Evolutionary conservation across 768 basidiomycete species (phyloP).

Genomic region (Porphyrellus cyaneotinctus): DNA sequence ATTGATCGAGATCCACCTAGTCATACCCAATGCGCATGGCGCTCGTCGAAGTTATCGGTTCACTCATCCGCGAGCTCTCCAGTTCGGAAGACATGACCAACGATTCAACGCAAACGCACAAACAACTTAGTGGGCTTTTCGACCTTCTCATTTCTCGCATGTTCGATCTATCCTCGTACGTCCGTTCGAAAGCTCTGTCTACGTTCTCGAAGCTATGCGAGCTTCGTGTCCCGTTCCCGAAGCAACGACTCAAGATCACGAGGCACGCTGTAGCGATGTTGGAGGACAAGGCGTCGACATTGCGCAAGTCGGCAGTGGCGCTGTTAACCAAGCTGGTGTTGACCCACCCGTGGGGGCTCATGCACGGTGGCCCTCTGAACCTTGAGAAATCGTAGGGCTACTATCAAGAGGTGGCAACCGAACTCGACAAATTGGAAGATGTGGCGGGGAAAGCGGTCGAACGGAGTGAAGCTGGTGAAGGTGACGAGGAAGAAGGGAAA

Average conservation of each 20-base stretch:
- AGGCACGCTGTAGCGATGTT: constrained; percentile 71
- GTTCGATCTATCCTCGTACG: constrained; percentile 85
- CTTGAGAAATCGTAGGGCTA: constrained; percentile 68
- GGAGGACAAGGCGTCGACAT: constrained; percentile 85
- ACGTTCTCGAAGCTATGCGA: constrained; percentile 77
- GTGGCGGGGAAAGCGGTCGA: constrained; percentile 60
- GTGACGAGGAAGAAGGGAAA: constrained; percentile 35
- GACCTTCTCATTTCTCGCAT: constrained; percentile 83
- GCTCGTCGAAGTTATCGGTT: constrained; percentile 84
- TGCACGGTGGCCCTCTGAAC: constrained; percentile 80
- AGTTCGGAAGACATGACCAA: constrained; percentile 45
- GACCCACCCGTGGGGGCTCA: constrained; percentile 85
- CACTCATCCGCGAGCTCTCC: constrained; percentile 79
- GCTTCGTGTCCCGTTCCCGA: constrained; percentile 75
- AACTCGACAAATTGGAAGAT: constrained; percentile 70
- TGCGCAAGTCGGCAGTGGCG: constrained; percentile 79
- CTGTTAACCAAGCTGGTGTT: constrained; percentile 69
- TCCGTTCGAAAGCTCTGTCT: constrained; percentile 81
- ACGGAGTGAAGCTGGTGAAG: constrained; percentile 35
- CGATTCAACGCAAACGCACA: constrained; percentile 46
- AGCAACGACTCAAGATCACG: constrained; percentile 75
- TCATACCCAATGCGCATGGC: constrained; percentile 96
- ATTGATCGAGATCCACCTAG: constrained; percentile 36
- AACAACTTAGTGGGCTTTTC: constrained; percentile 77
- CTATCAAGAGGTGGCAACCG: constrained; percentile 56